Conservation (phyloP, 257 asterid genomes). For the Capsicum baccatum region DNA sequence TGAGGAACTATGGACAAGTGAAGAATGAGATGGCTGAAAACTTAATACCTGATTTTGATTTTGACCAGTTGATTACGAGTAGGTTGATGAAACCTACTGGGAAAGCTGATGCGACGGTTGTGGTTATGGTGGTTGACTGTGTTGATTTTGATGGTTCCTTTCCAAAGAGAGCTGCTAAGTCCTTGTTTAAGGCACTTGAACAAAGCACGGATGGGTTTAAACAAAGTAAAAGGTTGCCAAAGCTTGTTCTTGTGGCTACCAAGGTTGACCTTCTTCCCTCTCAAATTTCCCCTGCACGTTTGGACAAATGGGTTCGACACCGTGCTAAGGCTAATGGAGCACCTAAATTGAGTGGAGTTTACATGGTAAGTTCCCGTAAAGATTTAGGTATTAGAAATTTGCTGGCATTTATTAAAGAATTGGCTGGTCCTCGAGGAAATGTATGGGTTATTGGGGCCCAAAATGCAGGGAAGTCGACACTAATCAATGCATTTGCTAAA, state of each 20-base stretch:
- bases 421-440: conserved; percentile 94
- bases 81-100: conserved; percentile 86
- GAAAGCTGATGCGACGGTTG: conserved; percentile 78
- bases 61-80: conserved; percentile 75
- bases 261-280: conserved; percentile 97
- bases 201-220: conserved; percentile 56
- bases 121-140: conserved; percentile 92
- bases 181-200: conserved; percentile 74
- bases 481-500: conserved; percentile 85
- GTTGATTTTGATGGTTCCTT: conserved; percentile 96
- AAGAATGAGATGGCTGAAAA: conserved; percentile 81
- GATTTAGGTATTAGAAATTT: conserved; percentile 90
- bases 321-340: conserved; percentile 91
- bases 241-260: conserved; percentile 90
- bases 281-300: conserved; percentile 82
- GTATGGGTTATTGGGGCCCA: conserved; percentile 99
- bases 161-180: conserved; percentile 85
- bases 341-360: conserved; percentile 85
- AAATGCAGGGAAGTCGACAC: conserved; percentile 91
- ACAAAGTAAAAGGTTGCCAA: conserved; percentile 70
- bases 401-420: conserved; percentile 69
- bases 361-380: conserved; percentile 85
- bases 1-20: conserved; percentile 87
- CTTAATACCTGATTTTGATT: conserved; percentile 92
- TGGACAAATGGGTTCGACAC: conserved; percentile 88